phyloP scores from a whole-genome alignment of 1,284 basidiomycete species.

The Acaromyces ingoldii region DNA sequence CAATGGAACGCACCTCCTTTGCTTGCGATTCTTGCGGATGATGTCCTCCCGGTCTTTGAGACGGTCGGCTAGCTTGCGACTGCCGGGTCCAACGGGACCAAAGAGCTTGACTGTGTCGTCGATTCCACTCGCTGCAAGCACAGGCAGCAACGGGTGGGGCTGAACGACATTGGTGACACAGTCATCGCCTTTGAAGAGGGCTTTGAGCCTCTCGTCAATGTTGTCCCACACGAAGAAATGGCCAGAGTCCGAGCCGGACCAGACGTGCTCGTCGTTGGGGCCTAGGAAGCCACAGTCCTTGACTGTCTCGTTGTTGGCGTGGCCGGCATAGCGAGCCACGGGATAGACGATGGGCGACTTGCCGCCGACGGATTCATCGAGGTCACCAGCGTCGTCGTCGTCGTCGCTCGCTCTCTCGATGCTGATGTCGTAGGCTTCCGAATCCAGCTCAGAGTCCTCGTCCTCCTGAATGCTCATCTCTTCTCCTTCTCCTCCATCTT shows the following conservation, averaged over 20 bases:
- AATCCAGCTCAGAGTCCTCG: neutral
- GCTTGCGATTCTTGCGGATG: neutral
- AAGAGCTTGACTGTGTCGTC: conserved; percentile 83
- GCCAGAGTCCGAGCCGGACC: conserved; percentile 84
- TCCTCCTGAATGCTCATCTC: neutral
- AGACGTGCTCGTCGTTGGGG: conserved; percentile 68
- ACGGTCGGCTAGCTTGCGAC: neutral
- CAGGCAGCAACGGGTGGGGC: conserved; percentile 70
- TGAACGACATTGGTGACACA: conserved; percentile 71
- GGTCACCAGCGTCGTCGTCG: conserved; percentile 40
- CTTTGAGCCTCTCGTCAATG: conserved; percentile 19
- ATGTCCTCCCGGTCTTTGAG: neutral
- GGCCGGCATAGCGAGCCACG: conserved; percentile 65
- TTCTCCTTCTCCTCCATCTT: conserved; percentile 8
- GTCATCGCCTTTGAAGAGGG: conserved; percentile 27
- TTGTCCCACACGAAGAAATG: conserved; percentile 62
- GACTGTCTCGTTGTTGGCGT: conserved; percentile 76
- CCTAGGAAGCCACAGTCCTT: conserved; percentile 90
- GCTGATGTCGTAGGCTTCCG: neutral
- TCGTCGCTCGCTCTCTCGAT: conserved; percentile 25
- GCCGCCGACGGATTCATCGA: conserved; percentile 17
- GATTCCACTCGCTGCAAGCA: conserved; percentile 82
- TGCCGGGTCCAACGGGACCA: conserved; percentile 55
- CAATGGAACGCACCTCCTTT: neutral
- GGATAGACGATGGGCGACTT: conserved; percentile 65